These are phyloP conservation scores for Fusarium sp. DNA, from an alignment of 2,329 filamentous ascomycete genomes.

Conservation along the genomic window DNA sequence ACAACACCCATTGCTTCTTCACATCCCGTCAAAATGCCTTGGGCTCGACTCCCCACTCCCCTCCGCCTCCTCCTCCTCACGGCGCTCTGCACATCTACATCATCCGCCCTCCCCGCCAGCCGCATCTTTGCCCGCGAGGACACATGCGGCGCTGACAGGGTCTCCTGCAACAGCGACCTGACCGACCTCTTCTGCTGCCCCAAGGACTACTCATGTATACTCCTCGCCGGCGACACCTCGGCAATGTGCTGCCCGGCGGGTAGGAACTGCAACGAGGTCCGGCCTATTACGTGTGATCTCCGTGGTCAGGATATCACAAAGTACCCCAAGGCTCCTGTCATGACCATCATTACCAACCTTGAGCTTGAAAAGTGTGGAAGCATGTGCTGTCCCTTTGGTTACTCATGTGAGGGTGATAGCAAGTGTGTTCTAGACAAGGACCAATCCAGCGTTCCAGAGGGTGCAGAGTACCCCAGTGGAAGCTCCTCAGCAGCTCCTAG, in stretches of 20 bases:
- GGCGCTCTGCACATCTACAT: constrained; percentile 50
- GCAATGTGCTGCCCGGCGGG: constrained; percentile 76
- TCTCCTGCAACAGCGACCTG: constrained; percentile 66
- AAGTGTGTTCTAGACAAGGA: constrained; percentile 66
- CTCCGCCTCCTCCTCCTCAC: constrained; percentile 54
- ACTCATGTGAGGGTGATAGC: constrained; percentile 65
- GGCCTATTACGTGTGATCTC: constrained; percentile 32
- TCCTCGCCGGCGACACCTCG: constrained; percentile 73
- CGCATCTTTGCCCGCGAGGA: constrained; percentile 57
- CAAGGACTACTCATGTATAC: constrained; percentile 63
- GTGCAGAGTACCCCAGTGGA: constrained; percentile 40
- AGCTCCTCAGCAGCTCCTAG: constrained; percentile 33
- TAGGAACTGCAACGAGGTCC: constrained; percentile 68
- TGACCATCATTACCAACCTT: constrained; percentile 72
- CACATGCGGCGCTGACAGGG: constrained; percentile 64
- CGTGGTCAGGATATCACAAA: constrained; percentile 67
- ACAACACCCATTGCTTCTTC: neutral
- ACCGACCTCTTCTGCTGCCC: constrained; percentile 77
- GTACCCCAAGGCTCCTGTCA: constrained; percentile 70
- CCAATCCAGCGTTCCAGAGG: constrained; percentile 57
- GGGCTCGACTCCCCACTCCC: constrained; percentile 35
- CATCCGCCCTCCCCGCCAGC: constrained; percentile 53
- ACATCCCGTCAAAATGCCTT: constrained; percentile 28
- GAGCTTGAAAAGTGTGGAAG: constrained; percentile 68
- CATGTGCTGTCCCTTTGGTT: constrained; percentile 79